Base-by-base conservation (phyloP, 2,329 filamentous ascomycete genomes). In the Phoma sp. region DNA sequence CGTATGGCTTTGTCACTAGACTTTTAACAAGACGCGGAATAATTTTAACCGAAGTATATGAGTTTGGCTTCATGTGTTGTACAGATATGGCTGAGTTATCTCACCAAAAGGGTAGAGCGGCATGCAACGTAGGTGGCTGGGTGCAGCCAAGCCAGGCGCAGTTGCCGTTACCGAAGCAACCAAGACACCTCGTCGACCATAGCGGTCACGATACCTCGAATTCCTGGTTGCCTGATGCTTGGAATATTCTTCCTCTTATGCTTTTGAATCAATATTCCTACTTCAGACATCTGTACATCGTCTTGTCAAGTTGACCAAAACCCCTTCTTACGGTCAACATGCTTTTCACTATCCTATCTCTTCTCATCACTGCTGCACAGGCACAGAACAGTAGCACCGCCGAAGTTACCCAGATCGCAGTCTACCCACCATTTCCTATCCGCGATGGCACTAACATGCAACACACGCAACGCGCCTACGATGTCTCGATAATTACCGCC, bases 401-500 rank as follows among this genome's bases (percentile, higher is more conserved):
- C 14, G 18, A 29, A 18, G 15, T 33, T 15, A 43, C 47, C 3
- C 46, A 46, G 11, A 53, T 53, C 18, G 49, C 49, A 14, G 42
- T 56, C 32, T 56, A 53, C 15, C 53, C 53, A 30, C 53, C 53
- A n/a, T 56, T 52, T n/a, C 53, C 53, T 11, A 56, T 56, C 33
- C 47, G 49, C 14, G 28, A 43, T 39, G 56, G 33, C 37, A 45
- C 36, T 4, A 51, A 43, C 25, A 52, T 50, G 52, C 51, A 52
- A 45, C 56, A 58, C 38, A 37, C 36, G 15, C 45, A 55, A 23
- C 56, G 56, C 12, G 52, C 51, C 29, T 58, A 58, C 51, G 48
- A 45, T 14, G 47, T 53, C 42, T 58, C 56, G 18, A 33, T 58
- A 9, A 52, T 58, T 28, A 58, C 45, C 14, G 38, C 42, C 15